These are phyloP conservation scores for Taphrina deformans DNA, from an alignment of 1,139 yeast genomes.

Conservation along the genomic window DNA sequence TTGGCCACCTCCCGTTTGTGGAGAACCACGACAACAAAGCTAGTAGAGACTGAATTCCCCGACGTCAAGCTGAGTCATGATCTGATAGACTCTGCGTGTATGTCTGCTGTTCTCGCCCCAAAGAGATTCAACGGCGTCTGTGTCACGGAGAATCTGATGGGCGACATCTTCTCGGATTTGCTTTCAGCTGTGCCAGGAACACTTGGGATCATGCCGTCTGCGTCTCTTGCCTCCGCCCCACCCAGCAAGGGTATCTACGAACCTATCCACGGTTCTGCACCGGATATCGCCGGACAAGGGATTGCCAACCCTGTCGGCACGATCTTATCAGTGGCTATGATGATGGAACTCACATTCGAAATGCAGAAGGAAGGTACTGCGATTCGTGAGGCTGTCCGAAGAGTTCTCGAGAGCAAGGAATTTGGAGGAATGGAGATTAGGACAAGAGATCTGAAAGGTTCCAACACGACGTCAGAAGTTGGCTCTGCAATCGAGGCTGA, in stretches of 20 bases:
- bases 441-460: conserved; percentile 89
- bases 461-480: conserved; percentile 76
- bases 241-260: conserved; percentile 95
- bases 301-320: conserved; percentile 94
- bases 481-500: conserved; percentile 64
- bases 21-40: conserved; percentile 88
- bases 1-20: conserved; percentile 93
- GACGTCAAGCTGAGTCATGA: conserved; percentile 73
- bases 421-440: conserved; percentile 61
- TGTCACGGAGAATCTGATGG: conserved; percentile 94
- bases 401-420: conserved; percentile 62
- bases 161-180: conserved; percentile 96
- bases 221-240: conserved; percentile 92
- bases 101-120: conserved; percentile 91
- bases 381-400: conserved; percentile 81
- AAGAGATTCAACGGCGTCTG: conserved; percentile 86
- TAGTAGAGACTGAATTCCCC: conserved; percentile 85
- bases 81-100: conserved; percentile 95
- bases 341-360: conserved; percentile 86
- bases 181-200: conserved; percentile 98
- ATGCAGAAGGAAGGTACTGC: conserved; percentile 82
- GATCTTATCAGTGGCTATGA: conserved; percentile 92
- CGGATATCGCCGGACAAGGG: conserved; percentile 73
- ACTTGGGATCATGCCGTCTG: conserved; percentile 90
- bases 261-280: conserved; percentile 99